A percentile compares a stretch with the other conserved stretches of the same genome.
Evolutionary conservation across 1,284 basidiomycete species (phyloP).

Genomic region (Sphagnurus paluster): DNA sequence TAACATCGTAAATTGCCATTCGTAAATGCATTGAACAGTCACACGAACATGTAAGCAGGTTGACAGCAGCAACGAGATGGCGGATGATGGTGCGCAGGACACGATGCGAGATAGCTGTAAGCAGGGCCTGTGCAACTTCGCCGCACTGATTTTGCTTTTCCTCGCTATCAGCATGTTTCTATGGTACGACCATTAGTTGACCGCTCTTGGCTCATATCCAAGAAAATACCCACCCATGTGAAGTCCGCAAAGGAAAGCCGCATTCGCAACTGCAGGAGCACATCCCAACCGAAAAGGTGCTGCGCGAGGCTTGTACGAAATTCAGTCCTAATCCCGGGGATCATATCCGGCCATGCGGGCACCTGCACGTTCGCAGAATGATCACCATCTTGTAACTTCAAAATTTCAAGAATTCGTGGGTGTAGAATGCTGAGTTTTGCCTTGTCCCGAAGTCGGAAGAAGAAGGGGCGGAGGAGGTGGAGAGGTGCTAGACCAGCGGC

Average conservation of each 20-base stretch:
- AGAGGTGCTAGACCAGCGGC: conserved; percentile 41
- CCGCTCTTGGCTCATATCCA: neutral
- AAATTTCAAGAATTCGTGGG: conserved; percentile 44
- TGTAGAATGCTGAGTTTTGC: conserved; percentile 40
- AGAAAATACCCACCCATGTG: conserved; percentile 52
- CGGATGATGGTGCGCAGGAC: conserved; percentile 56
- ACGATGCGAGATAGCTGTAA: conserved; percentile 52
- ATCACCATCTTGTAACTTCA: conserved; percentile 37
- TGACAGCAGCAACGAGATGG: conserved; percentile 49
- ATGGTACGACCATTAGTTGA: neutral
- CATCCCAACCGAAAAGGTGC: conserved; percentile 63
- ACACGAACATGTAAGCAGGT: conserved; percentile 46
- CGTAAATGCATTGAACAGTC: neutral
- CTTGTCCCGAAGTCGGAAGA: conserved; percentile 46
- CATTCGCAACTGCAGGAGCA: conserved; percentile 52
- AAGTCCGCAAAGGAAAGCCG: conserved; percentile 59
- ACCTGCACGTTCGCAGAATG: conserved; percentile 32
- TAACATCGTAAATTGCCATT: conserved; percentile 3
- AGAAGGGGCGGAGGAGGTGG: conserved; percentile 51
- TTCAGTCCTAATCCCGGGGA: conserved; percentile 35
- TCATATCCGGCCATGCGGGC: conserved; percentile 28
- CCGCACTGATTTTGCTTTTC: conserved; percentile 47
- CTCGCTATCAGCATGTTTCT: conserved; percentile 47
- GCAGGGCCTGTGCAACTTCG: conserved; percentile 46
- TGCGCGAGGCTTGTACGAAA: conserved; percentile 51